Evolutionary conservation across 139 green algal species (phyloP), one percentile per base, ranked within the genome.

Genomic region (Chlamydomonas sphaeroides): DNA sequence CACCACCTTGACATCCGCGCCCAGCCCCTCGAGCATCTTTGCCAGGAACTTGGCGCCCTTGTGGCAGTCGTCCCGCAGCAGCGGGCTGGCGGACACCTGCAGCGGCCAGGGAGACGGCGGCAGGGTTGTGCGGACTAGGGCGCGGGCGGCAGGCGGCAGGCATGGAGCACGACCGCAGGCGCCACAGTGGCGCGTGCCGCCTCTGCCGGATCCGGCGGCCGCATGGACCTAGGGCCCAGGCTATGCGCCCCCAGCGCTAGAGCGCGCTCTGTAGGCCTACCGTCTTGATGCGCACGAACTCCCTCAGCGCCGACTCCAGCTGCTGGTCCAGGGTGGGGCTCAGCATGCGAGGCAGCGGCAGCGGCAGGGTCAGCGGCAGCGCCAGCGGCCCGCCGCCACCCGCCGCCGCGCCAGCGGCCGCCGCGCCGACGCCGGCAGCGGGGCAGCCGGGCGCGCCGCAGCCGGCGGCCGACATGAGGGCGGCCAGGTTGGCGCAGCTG

Each of bases 1-100:
- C 68, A 92, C 85, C 56, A 97, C 75, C 88, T 96, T 96, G 6
- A 96, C 92, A 59, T 98, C 95, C 45, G 94, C 94, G 5, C 96
- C 95, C 82, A 98, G 83, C 7, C 88, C 83, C 87, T 98, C 94
- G 49, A 99, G 88, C 78, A 98, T 89, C 42, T 91, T 87, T 35
- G 92, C 88, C 66, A 98, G 79, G 87, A 95, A 98, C 88, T 97
- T 98, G 77, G 96, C 96, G 20, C 92, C 96, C 26, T 86, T 83
- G 79, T 97, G 96, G 88, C 96, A 97, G 69, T 98, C 94, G 56
- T 98, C 95, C 23, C 82, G 89, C 33, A 92, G 66, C 14, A 63
- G 68, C 1, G 87, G 87, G 81, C 94, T 90, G 48, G 71, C 77
- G 71, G 83, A 92, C 17, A 97, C 91, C 76, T 97, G 56, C 23